phyloP scores from a whole-genome alignment of 805 yeast species.

The Sugiyamaella valdiviana region DNA sequence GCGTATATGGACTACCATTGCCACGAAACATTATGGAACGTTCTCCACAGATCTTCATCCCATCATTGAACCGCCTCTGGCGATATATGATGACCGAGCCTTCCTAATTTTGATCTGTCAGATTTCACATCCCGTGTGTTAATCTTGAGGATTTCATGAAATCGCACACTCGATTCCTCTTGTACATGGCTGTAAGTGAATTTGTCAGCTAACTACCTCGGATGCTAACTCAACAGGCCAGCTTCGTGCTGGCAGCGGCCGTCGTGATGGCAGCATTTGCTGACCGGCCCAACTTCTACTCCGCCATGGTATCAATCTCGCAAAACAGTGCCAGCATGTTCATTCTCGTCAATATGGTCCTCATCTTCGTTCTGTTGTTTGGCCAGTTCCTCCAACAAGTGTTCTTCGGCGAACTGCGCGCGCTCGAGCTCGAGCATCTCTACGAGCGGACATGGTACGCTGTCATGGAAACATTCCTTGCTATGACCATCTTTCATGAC shows the following conservation, averaged over 20 bases:
- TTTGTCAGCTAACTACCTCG: no score
- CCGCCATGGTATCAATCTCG: slow-evolving; percentile 46
- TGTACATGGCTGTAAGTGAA: slow-evolving; percentile 17
- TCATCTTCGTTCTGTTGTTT: slow-evolving; percentile 14
- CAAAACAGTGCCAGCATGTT: slow-evolving; percentile 47
- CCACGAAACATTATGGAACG: no score
- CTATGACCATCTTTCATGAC: slow-evolving; percentile 47
- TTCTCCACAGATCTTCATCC: no score
- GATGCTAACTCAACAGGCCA: slow-evolving; percentile 8
- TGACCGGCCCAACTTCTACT: slow-evolving; percentile 43
- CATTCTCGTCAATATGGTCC: slow-evolving; percentile 30
- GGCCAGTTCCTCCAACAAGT: slow-evolving; percentile 20
- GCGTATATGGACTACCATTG: no score
- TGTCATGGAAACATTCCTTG: slow-evolving; percentile 51
- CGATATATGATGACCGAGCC: no score
- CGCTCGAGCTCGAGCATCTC: slow-evolving; percentile 69
- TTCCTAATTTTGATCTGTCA: no score
- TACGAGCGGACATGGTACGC: slow-evolving; percentile 61
- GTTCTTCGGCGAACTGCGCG: slow-evolving; percentile 65
- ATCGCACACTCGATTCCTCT: neutral
- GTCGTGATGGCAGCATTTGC: slow-evolving; percentile 36
- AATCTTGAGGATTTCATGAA: neutral
- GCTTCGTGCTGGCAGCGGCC: slow-evolving; percentile 27
- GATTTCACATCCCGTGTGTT: no score
- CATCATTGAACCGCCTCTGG: no score